phyloP scores from a whole-genome alignment of 768 basidiomycete species.

The Kwoniella botswanensis region DNA sequence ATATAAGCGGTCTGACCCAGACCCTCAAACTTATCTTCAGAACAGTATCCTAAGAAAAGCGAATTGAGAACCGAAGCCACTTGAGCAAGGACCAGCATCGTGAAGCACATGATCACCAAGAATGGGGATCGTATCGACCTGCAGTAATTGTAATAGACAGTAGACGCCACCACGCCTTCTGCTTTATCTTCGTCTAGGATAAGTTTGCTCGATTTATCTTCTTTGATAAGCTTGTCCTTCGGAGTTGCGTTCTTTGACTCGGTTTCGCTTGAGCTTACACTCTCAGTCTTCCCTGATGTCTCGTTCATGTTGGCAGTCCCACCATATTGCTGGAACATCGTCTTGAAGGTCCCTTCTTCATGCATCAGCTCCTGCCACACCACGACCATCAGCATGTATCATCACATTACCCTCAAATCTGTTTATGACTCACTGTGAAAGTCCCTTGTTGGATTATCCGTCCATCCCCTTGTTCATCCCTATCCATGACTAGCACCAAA shows the following conservation, averaged over 20 bases:
- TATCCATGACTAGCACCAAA: slow-evolving; percentile 55
- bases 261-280: neutral
- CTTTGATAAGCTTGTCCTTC: slow-evolving; percentile 3
- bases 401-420: neutral
- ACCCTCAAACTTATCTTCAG: slow-evolving; percentile 63
- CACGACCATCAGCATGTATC: neutral
- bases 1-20: slow-evolving; percentile 72
- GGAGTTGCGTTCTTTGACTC: neutral
- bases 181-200: slow-evolving; percentile 7
- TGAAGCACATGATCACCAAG: slow-evolving; percentile 62
- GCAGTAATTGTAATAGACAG: slow-evolving; percentile 58
- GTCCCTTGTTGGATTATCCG: slow-evolving; percentile 69
- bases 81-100: slow-evolving; percentile 64
- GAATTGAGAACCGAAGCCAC: slow-evolving; percentile 67
- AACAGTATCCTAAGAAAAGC: slow-evolving; percentile 79
- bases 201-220: neutral
- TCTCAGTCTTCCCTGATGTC: neutral
- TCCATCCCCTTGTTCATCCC: slow-evolving; percentile 33
- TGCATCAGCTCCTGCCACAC: neutral
- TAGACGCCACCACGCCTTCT: neutral
- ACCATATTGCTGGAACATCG: neutral
- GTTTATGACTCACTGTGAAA: slow-evolving; percentile 57
- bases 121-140: slow-evolving; percentile 53
- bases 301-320: neutral
- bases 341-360: neutral